A percentile compares a stretch with the other conserved stretches of the same genome.
phyloP scores from a whole-genome alignment of 2,329 filamentous ascomycete species.

The Aspergillus sp. region DNA sequence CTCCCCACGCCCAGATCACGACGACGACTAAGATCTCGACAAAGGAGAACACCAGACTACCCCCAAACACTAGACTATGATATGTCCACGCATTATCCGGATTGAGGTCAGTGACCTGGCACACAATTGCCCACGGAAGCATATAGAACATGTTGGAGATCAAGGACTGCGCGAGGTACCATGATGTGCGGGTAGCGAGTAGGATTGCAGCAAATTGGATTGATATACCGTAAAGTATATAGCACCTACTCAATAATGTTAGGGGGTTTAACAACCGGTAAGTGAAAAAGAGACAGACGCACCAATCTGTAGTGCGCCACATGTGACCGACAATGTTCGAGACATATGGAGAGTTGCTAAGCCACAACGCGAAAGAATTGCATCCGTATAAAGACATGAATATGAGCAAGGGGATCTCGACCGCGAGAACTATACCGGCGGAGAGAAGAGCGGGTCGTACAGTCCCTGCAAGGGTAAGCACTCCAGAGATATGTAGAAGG shows the following conservation, averaged over 20 bases:
- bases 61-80: constrained; percentile 21
- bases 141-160: constrained; percentile 67
- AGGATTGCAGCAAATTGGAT: constrained; percentile 64
- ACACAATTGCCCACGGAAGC: constrained; percentile 67
- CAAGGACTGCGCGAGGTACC: constrained; percentile 68
- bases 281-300: background rate
- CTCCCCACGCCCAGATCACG: constrained; percentile 9
- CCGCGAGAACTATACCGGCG: constrained; percentile 34
- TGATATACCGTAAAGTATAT: constrained; percentile 66
- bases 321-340: constrained; percentile 63
- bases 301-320: constrained; percentile 49
- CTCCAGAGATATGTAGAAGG: background rate
- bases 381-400: constrained; percentile 61
- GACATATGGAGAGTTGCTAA: constrained; percentile 58
- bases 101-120: constrained; percentile 10
- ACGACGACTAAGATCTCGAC: constrained; percentile 12
- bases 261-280: background rate
- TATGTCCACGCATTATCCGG: constrained; percentile 19
- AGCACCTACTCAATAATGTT: constrained; percentile 54
- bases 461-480: constrained; percentile 36
- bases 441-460: constrained; percentile 55
- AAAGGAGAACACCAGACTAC: constrained; percentile 22
- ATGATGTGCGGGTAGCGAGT: constrained; percentile 61
- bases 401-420: constrained; percentile 63
- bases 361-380: constrained; percentile 60